A percentile compares a stretch with the other conserved stretches of the same genome.
These are phyloP conservation scores for Lentinula boryana DNA, from an alignment of 768 basidiomycete genomes.

Conservation along the genomic window DNA sequence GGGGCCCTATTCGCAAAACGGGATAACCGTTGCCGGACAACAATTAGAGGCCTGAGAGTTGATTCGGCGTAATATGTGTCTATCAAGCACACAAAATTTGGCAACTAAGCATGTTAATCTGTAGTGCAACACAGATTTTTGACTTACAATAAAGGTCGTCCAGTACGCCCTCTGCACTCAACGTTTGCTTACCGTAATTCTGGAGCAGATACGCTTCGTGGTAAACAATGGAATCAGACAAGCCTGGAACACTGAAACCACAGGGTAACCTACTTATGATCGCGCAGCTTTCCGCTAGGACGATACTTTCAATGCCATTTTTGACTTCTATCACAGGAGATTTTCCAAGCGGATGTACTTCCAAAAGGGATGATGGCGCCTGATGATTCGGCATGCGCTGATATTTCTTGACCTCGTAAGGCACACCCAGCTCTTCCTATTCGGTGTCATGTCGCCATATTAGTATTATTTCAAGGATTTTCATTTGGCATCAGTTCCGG, in stretches of 20 bases:
- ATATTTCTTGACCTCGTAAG: constrained; percentile 38
- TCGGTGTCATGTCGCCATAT: not conserved
- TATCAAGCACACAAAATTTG: constrained; percentile 6
- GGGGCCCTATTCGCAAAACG: not conserved
- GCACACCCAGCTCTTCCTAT: constrained; percentile 48
- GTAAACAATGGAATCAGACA: constrained; percentile 4
- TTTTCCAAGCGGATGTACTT: constrained; percentile 39
- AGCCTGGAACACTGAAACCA: not conserved
- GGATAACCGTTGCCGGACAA: not conserved
- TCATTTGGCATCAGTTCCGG: too few relatives aligned
- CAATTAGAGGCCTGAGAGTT: constrained; percentile 33
- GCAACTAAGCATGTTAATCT: not conserved
- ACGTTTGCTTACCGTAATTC: constrained; percentile 26
- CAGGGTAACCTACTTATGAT: constrained; percentile 29
- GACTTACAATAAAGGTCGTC: constrained; percentile 31
- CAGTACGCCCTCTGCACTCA: constrained; percentile 18
- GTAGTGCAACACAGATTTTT: not conserved
- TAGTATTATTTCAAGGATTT: too few relatives aligned
- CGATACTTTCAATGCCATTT: constrained; percentile 37
- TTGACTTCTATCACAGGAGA: constrained; percentile 22
- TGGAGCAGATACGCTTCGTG: constrained; percentile 34
- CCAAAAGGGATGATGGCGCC: constrained; percentile 30
- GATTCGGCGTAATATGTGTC: constrained; percentile 36
- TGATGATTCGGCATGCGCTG: constrained; percentile 20
- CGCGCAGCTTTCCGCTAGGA: constrained; percentile 32